Evolutionary conservation across 2,329 filamentous ascomycete genomes (phyloP), one percentile per base, ranked within the genome.

Genomic region (Penicillium sp.): DNA sequence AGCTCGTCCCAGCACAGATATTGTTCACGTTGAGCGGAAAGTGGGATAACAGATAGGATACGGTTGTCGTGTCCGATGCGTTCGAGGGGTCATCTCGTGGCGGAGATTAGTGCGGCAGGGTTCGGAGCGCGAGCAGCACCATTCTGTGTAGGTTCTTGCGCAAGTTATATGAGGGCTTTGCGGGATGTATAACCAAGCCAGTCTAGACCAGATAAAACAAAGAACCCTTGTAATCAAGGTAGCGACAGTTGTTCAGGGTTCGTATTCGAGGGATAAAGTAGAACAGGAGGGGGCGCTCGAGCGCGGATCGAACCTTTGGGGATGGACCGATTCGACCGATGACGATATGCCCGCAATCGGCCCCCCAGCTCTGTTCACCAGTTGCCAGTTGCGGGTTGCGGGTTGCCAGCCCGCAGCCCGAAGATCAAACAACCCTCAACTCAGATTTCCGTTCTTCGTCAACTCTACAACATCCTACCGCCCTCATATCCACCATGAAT

Each of bases 401-500:
- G 22, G 22, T 28, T 28, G 42, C 42, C 20, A 28, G 6, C 25
- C 42, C n/a, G 8, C n/a, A 20, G 39, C 39, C 22, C n/a, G 20
- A 49, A 49, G 47, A 22, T 28, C 25, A 39, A n/a, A n/a, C 42
- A 42, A 20, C 17, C 39, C 39, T 41, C 34, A 25, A n/a, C 35
- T 41, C 37, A n/a, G 11, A 22, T 5, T n/a, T 35, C 15, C 20
- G 28, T n/a, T 25, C 31, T 14, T 25, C 31, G 7, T 50, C 35
- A 22, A 47, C 38, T 39, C 41, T 50, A 39, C 43, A 28, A 37
- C 15, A 37, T 25, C 49, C 39, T 43, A n/a, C 37, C 31, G 22
- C 31, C 25, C 41, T 55, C 53, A 50, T 47, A 49, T 35, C 59
- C 39, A 68, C 50, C 50, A 76, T 76, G 73, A 64, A 67, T 49